Conservation (phyloP, 2,329 filamentous ascomycete species). For the Xylaria sp. region DNA sequence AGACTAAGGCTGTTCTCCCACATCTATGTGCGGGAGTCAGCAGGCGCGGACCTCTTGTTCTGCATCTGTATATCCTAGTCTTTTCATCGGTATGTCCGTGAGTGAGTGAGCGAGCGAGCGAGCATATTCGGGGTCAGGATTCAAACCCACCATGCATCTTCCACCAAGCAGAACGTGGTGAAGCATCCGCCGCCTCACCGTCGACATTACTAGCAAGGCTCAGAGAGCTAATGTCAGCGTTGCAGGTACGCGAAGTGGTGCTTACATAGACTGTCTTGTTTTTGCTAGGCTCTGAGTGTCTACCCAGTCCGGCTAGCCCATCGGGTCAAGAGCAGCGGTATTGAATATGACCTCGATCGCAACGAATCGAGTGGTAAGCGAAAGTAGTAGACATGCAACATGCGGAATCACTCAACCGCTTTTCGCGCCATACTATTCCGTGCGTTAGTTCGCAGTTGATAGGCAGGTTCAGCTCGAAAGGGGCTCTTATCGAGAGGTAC, state of each 20-base stretch:
- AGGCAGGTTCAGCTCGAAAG: neutral
- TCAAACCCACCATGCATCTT: neutral
- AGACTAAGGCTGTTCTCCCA: neutral
- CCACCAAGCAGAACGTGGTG: neutral
- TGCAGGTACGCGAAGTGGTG: neutral
- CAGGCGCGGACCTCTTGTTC: conserved; percentile 19
- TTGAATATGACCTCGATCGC: neutral
- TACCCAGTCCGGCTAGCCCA: neutral
- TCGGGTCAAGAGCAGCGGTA: neutral
- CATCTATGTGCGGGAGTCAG: conserved; percentile 28
- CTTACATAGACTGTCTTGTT: neutral
- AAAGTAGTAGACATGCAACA: conserved; percentile 6
- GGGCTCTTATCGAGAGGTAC: neutral
- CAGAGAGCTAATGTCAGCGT: neutral
- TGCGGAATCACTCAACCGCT: neutral
- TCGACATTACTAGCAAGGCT: neutral
- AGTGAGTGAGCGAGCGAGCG: conserved; percentile 6
- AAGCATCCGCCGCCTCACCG: conserved; percentile 8
- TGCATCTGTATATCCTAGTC: conserved; percentile 20
- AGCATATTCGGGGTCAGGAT: neutral
- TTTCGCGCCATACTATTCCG: neutral
- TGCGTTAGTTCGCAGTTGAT: no score
- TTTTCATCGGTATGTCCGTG: conserved; percentile 28
- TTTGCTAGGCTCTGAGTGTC: neutral
- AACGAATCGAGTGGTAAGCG: neutral